Conservation (phyloP, 2,329 filamentous ascomycete genomes). For the Colletotrichum zoysiae region DNA sequence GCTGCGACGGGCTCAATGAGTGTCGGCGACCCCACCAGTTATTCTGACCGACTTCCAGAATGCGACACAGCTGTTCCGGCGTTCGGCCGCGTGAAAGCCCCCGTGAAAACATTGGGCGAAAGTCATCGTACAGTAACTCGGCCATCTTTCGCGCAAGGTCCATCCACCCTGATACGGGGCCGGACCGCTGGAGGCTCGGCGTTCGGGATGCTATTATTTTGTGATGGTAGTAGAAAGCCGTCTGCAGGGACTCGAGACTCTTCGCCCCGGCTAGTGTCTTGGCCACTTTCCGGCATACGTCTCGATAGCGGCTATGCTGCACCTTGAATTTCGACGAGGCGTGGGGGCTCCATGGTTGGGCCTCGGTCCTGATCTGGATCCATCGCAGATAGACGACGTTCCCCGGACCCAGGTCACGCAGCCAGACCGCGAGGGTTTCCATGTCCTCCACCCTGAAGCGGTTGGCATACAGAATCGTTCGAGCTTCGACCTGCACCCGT, state of each 20-base stretch:
- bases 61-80: not conserved
- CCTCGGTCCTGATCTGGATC: not conserved
- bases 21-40: conserved; percentile 5
- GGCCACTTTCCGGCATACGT: not conserved
- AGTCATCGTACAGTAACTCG: conserved; percentile 7
- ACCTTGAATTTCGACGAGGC: not conserved
- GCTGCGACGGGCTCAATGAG: not conserved
- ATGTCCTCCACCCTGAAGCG: conserved; percentile 10
- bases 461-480: conserved; percentile 8
- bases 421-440: conserved; percentile 16
- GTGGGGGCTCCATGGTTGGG: not conserved
- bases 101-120: not conserved
- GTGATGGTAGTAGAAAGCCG: not conserved
- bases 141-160: not conserved
- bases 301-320: not conserved
- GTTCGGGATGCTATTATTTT: not conserved
- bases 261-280: not conserved
- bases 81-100: not conserved
- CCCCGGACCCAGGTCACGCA: not conserved
- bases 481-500: conserved; percentile 10
- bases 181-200: not conserved
- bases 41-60: not conserved
- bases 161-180: not conserved
- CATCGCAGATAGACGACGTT: not conserved
- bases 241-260: not conserved